Evolutionary conservation across 352 stramenopile species (phyloP), one percentile per base, ranked within the genome.

Genomic region (Halophytophthora batemanensis): DNA sequence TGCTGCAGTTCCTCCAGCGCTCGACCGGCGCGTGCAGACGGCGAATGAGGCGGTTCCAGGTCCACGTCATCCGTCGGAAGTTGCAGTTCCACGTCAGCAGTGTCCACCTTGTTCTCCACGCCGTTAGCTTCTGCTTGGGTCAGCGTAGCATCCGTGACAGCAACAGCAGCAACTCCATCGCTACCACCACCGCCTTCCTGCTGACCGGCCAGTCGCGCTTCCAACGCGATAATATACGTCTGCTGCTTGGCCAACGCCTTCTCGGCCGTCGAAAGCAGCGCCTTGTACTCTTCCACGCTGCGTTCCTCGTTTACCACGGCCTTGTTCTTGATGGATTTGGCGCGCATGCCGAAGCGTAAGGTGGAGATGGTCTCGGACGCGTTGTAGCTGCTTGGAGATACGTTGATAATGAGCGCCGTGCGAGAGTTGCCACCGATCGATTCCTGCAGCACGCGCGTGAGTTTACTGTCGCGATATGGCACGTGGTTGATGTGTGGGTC

Each of bases 271-370:
- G 71, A 61, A 1, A 98, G 63, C 45, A 96, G 54, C 14, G 77
- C 51, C 66, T 95, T 93, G 60, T 96, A 94, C 63, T 97, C 92
- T 23, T 93, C 86, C 15, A 96, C 86, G 51, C 82, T 96, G 35
- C 86, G 77, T 45, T 93, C 76, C 47, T 96, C 82, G 45, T 98
- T 98, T 21, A 98, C 90, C 5, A 96, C 86, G 3, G 93, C 89
- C 73, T 96, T 97, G 68, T 98, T 98, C 71, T 96, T 87, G 59
- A 98, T 97, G 18, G 74, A 87, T 59, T 98, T 98, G n/a, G 94
- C 94, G 14, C 90, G 82, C 40, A 82, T 89, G 19, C 87, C 90
- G 50, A 97, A 98, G 3, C 89, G 79, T 23, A 97, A 66, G 17
- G 94, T 98, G 8, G 82, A 96, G 15, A 98, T 62, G 6, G 93